Base-by-base conservation (phyloP, 352 stramenopile genomes). In the Pythium dissimile region DNA sequence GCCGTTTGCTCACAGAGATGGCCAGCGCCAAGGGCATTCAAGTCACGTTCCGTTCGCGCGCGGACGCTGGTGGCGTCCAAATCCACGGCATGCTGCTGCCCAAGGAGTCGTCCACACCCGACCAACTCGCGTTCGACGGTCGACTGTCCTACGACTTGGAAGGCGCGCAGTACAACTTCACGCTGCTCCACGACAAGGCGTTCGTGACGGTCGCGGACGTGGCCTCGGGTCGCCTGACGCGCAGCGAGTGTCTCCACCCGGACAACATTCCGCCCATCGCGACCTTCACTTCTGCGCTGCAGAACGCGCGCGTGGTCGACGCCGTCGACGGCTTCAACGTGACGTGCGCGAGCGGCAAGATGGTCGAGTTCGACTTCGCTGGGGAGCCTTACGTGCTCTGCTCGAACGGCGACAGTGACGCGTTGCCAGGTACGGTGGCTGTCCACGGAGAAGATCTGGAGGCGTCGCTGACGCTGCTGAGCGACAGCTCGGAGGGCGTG, bases 141-240 rank as follows among this genome's bases (percentile, higher is more conserved):
- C 62, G 59, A n/a, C 34, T 74, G 13, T 63, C 62, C 45, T 74
- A 74, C 54, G 42, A 55, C 15, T 39, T 65, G 47, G 18, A 44
- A 12, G 50, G 48, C 46, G 12, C 30, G 15, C 39, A 71, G 55
- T 71, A 66, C 53, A 74, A 74, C 50, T 74, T 71, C 45, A 74
- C 66, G 26, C 20, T 74, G 16, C 13, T 71, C 37, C 27, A 74
- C 41, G 26, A 61, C 52, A 21, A 38, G 10, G 66, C 42, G 15
- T 74, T 59, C 55, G 34, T 67, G 37, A 71, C 67, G 9, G 44
- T 66, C 3, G 39, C 58, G 20, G 24, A 71, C 41, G 11, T 55
- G 13, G 23, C 30, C 10, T 59, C 52, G 1, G 41, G 58, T 23
- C 21, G 46, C 24, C 20, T 74, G 24, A 41, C 47, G 15, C 50